phyloP scores from a whole-genome alignment of 2,329 filamentous ascomycete species.

The Fusarium albidum region DNA sequence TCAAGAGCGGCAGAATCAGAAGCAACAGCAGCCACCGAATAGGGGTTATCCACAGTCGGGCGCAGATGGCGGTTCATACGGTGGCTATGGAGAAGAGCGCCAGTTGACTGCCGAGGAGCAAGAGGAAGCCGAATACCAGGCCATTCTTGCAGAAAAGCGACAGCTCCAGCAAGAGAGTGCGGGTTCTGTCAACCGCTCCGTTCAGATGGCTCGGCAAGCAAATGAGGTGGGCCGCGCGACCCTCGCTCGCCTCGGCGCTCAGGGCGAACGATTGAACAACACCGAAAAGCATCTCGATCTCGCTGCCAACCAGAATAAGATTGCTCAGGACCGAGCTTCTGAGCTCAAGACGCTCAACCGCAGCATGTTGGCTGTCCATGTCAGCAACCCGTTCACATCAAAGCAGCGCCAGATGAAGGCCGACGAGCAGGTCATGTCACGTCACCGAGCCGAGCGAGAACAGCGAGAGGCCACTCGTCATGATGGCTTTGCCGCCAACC shows the following conservation, averaged over 20 bases:
- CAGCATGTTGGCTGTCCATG: conserved; percentile 89
- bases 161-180: conserved; percentile 80
- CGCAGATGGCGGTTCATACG: conserved; percentile 47
- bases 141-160: conserved; percentile 60
- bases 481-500: conserved; percentile 59
- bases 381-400: conserved; percentile 79
- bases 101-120: conserved; percentile 84
- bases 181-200: conserved; percentile 49
- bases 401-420: conserved; percentile 69
- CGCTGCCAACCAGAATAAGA: conserved; percentile 76
- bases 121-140: conserved; percentile 75
- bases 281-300: conserved; percentile 85
- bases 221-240: conserved; percentile 71
- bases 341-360: conserved; percentile 87
- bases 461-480: conserved; percentile 69
- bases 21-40: conserved; percentile 37
- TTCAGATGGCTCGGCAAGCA: conserved; percentile 54
- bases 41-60: conserved; percentile 39
- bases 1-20: conserved; percentile 56
- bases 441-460: conserved; percentile 71
- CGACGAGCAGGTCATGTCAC: conserved; percentile 74
- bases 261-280: conserved; percentile 83
- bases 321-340: conserved; percentile 80
- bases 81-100: conserved; percentile 72
- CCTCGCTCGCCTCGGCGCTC: conserved; percentile 75